phyloP scores from a whole-genome alignment of 169 alveolate genomes.

The Eimeria tenella region DNA sequence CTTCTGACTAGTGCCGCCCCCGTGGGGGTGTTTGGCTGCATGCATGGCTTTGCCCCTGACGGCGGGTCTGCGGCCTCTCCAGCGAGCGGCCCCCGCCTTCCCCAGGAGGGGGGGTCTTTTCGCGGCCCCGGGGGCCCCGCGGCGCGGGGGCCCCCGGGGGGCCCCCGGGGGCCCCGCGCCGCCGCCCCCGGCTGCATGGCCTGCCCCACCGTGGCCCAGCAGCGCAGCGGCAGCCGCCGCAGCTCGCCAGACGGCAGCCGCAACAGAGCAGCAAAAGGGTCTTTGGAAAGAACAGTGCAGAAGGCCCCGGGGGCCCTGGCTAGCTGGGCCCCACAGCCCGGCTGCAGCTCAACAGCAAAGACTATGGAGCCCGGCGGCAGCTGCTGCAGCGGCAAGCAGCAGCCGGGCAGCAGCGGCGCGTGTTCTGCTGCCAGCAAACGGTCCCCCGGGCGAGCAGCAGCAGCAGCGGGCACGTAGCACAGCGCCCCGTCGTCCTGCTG shows the following conservation, averaged over 20 bases:
- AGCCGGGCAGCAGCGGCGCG: conserved; percentile 93
- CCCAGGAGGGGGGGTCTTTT: conserved; percentile 27
- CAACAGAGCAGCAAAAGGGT: conserved; percentile 88
- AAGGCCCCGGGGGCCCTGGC: conserved; percentile 92
- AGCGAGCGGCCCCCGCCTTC: conserved; percentile 64
- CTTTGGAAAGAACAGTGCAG: conserved; percentile 89
- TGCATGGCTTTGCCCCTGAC: conserved; percentile 92
- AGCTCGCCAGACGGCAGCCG: conserved; percentile 91
- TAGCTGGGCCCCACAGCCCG: conserved; percentile 93
- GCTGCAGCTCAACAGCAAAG: conserved; percentile 92
- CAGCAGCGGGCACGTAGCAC: conserved; percentile 91
- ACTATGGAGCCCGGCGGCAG: conserved; percentile 91
- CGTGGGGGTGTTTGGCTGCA: conserved; percentile 92
- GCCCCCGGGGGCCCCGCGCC: conserved; percentile 85
- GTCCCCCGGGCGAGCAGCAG: conserved; percentile 91
- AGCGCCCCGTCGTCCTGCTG: conserved; percentile 94
- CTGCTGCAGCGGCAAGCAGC: conserved; percentile 89
- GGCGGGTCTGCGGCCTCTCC: conserved; percentile 90
- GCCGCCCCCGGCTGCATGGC: conserved; percentile 87
- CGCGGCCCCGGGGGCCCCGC: conserved; percentile 84
- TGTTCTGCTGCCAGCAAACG: conserved; percentile 88
- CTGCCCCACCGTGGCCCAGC: conserved; percentile 94
- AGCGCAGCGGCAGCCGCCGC: conserved; percentile 90
- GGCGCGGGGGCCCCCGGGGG: conserved; percentile 83
- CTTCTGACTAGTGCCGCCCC: conserved; percentile 90